Evolutionary conservation across 257 asterid genomes (phyloP), one percentile per base, ranked within the genome.

Genomic region (Fraxinus anomala): DNA sequence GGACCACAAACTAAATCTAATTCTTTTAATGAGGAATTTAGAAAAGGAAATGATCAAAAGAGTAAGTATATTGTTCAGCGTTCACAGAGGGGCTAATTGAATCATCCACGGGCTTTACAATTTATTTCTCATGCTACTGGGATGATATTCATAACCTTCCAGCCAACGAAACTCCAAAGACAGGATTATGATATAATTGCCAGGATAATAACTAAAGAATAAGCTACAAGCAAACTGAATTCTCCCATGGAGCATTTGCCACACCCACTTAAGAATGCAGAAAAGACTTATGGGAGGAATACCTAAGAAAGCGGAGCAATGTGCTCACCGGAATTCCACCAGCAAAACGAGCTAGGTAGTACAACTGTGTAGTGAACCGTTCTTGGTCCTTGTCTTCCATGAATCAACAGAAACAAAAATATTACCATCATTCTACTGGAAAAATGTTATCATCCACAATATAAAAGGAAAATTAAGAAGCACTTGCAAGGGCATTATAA

Each of bases 251-350:
- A 61, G 61, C 36, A 80, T 44, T 75, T 71, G 49, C 12, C 51
- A 80, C 79, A 23, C 23, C 67, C 75, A 36, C 5, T 47, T 54
- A 65, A 68, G 39, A 42, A 67, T 28, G 72, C 74, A 49, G 39
- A 76, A 39, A 74, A 54, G 75, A 72, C 77, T 33, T 73, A 76
- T 31, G 68, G 33, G 81, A 81, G 77, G 73, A 83, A 81, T 87
- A 90, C 94, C 89, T 89, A 91, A 86, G 75, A 84, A 82, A 89
- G 84, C 74, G 89, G 89, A 87, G 95, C 90, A 81, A 85, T 86
- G 89, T 75, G 92, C 98, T 94, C 94, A 91, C 97, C 93, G 98
- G 97, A 82, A 94, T 91, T 87, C 97, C 98, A 87, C 85, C 85
- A 59, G 96, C 97, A 84, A 93, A 91, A 74, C 81, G 88, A 82